A percentile compares a stretch with the other conserved stretches of the same genome.
Conservation (phyloP, 176 grass and related monocot species). For the Miscanthus lutarioriparius region DNA sequence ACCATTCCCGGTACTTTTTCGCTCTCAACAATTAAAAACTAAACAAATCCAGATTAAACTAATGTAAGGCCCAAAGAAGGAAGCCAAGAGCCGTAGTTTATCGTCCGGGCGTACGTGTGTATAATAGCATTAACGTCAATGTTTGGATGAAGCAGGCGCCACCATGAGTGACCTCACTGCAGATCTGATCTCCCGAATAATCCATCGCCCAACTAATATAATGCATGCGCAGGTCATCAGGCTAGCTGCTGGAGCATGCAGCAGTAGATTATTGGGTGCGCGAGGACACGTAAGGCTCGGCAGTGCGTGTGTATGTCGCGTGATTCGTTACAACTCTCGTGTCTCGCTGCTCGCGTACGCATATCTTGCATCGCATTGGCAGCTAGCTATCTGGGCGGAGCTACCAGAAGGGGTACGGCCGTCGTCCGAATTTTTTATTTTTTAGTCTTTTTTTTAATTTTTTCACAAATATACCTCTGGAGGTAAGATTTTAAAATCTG, state of each 20-base stretch:
- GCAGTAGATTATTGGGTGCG: constrained; percentile 3
- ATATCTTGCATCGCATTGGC: neutral
- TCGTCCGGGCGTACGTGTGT: neutral
- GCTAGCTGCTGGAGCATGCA: neutral
- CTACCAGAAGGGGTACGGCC: neutral
- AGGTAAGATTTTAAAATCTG: no score
- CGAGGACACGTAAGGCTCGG: constrained; percentile 4
- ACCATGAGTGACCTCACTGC: constrained; percentile 41
- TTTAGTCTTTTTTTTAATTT: no score
- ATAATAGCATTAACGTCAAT: constrained; percentile 40
- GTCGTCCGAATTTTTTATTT: no score
- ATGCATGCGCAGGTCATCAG: neutral
- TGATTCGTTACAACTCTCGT: constrained; percentile 36
- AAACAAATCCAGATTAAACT: neutral
- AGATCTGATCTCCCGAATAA: constrained; percentile 27
- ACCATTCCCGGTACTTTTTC: constrained; percentile 1
- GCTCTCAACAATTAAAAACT: neutral
- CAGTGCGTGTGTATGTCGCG: constrained; percentile 16
- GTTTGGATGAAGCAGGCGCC: constrained; percentile 58
- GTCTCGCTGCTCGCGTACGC: constrained; percentile 16
- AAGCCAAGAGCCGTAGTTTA: neutral
- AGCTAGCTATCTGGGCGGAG: neutral
- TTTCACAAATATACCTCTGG: no score
- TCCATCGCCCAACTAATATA: constrained; percentile 10
- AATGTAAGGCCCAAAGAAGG: neutral